Conservation (phyloP, 2,329 filamentous ascomycete genomes). For the Hortaea werneckii region DNA sequence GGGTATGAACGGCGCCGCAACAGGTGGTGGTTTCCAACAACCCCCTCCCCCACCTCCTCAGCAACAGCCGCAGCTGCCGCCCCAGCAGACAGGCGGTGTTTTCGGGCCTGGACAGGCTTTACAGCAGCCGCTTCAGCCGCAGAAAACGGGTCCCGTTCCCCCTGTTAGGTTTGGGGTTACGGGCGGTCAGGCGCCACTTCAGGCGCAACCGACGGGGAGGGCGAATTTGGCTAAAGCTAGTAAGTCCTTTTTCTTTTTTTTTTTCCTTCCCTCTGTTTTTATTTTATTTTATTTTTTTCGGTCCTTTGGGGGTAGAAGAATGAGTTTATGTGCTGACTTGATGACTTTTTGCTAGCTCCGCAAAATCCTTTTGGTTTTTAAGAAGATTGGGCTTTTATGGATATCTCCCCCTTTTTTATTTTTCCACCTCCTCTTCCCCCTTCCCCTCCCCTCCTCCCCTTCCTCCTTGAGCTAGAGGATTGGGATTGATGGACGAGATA, state of each 20-base stretch:
- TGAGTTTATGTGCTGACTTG: constrained; percentile 7
- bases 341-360: constrained; percentile 41
- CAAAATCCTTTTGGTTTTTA: constrained; percentile 63
- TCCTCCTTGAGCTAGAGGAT: neutral
- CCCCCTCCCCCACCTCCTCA: constrained; percentile 24
- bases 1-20: too few species aligned
- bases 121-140: constrained; percentile 55
- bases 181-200: constrained; percentile 61
- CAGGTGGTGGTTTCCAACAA: too few species aligned
- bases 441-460: neutral
- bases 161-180: constrained; percentile 80
- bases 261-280: constrained; percentile 5
- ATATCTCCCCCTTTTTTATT: neutral
- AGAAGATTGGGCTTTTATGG: neutral
- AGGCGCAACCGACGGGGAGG: constrained; percentile 77
- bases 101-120: constrained; percentile 27
- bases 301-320: too few species aligned
- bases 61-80: constrained; percentile 45
- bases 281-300: too few species aligned
- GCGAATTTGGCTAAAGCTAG: constrained; percentile 91
- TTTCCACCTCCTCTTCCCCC: neutral
- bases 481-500: neutral
- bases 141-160: constrained; percentile 78
- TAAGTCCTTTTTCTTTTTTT: constrained; percentile 48
- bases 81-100: constrained; percentile 41